Evolutionary conservation across 768 basidiomycete species (phyloP).

Genomic region (Mycena polygramma): DNA sequence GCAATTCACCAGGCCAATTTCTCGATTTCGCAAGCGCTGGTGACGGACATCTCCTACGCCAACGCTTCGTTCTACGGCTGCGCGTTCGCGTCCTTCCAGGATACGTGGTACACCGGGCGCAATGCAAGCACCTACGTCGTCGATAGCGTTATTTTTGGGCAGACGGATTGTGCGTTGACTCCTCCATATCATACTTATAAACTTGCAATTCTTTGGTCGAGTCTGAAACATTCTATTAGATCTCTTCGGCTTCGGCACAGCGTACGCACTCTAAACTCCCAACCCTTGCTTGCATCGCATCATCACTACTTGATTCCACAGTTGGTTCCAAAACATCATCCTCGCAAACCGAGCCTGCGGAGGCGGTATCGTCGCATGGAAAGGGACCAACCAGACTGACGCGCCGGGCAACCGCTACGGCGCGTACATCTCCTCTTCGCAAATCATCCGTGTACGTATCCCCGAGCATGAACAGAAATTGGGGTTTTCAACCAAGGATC

Average conservation of each 20-base stretch:
- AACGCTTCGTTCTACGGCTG: conserved; percentile 79
- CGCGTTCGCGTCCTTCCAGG: conserved; percentile 71
- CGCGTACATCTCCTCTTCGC: conserved; percentile 67
- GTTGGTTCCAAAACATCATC: conserved; percentile 71
- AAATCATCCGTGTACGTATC: conserved; percentile 71
- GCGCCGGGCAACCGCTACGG: conserved; percentile 66
- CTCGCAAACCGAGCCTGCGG: conserved; percentile 76
- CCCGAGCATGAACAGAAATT: too few relatives aligned
- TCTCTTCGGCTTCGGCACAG: conserved; percentile 72
- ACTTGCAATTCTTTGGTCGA: too few relatives aligned
- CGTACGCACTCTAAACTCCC: too few relatives aligned
- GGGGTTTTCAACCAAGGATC: not conserved
- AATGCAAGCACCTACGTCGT: conserved; percentile 71
- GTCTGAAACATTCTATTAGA: conserved; percentile 47
- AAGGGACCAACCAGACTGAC: conserved; percentile 66
- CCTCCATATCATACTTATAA: too few relatives aligned
- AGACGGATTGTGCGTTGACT: conserved; percentile 75
- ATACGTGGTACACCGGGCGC: conserved; percentile 75
- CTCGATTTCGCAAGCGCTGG: conserved; percentile 71
- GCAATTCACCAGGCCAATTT: too few relatives aligned
- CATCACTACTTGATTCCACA: too few relatives aligned
- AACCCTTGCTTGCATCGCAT: too few relatives aligned
- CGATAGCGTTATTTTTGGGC: conserved; percentile 73
- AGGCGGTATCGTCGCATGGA: conserved; percentile 76
- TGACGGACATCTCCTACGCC: conserved; percentile 71